Evolutionary conservation across 2,329 filamentous ascomycete genomes (phyloP).

Genomic region (Xylaria sp.): DNA sequence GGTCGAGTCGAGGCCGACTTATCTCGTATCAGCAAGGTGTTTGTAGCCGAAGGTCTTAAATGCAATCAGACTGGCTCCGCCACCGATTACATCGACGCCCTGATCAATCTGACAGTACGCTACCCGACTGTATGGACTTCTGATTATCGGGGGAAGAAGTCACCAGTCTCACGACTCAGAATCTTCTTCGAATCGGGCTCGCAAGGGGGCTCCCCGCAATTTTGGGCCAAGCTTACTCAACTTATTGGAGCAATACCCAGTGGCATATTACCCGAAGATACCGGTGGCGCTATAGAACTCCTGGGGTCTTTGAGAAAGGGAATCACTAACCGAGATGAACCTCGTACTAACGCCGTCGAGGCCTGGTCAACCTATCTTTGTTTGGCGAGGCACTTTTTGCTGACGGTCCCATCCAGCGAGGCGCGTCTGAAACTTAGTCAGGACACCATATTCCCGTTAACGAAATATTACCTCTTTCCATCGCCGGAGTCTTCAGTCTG

Average conservation of each 20-base stretch:
- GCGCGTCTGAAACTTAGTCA: slow-evolving; percentile 52
- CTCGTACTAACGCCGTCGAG: slow-evolving; percentile 66
- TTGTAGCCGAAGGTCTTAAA: slow-evolving; percentile 76
- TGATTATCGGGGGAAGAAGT: slow-evolving; percentile 58
- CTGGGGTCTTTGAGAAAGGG: slow-evolving; percentile 73
- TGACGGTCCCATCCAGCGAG: slow-evolving; percentile 51
- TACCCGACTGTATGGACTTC: slow-evolving; percentile 77
- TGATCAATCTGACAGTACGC: slow-evolving; percentile 68
- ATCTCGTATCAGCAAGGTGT: slow-evolving; percentile 57
- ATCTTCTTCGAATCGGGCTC: slow-evolving; percentile 83
- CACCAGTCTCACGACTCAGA: slow-evolving; percentile 63
- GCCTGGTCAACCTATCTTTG: slow-evolving; percentile 81
- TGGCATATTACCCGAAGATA: slow-evolving; percentile 56
- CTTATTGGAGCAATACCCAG: slow-evolving; percentile 66
- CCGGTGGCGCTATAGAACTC: slow-evolving; percentile 63
- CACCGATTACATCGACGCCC: slow-evolving; percentile 68
- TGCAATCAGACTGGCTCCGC: slow-evolving; percentile 76
- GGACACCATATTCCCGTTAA: slow-evolving; percentile 59
- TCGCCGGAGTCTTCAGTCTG: slow-evolving; percentile 47
- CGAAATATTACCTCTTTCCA: slow-evolving; percentile 59
- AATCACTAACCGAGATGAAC: slow-evolving; percentile 76
- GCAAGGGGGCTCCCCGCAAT: slow-evolving; percentile 72
- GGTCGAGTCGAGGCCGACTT: slow-evolving; percentile 56
- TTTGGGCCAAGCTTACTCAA: slow-evolving; percentile 72
- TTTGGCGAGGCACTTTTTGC: slow-evolving; percentile 60